Evolutionary conservation across 805 yeast genomes (phyloP), one percentile per base, ranked within the genome.

Genomic region (Metschnikowia lunata): DNA sequence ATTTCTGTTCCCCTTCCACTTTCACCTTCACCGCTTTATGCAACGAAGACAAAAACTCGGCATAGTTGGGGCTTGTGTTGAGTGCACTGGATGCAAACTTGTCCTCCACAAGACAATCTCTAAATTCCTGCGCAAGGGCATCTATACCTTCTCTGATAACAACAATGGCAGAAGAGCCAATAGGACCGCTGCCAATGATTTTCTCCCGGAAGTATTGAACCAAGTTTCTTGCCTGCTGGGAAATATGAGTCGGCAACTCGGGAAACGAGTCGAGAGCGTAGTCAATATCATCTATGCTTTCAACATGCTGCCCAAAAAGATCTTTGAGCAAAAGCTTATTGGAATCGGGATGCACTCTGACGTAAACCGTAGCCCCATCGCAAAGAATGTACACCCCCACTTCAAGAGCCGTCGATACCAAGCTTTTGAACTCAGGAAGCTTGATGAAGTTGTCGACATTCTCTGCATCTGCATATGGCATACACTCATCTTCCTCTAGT

Each of bases 341-440:
- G 0, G 86, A 85, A 35, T 79, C 76, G 14, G 78, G 78, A 61
- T 85, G 88, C 34, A 90, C 67, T 80, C 86, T 84, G 31, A 90
- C 67, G 40, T 71, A 71, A 4, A 82, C 69, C 11, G 65, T 57
- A 18, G 67, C 69, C 14, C 95, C 91, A 55, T 87, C 79, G 67
- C 85, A 89, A 15, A 85, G 63, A 37, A 93, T 59, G 62, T 85
- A 88, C 8, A 86, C 89, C 7, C 96, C 95, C 35, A 88, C 88
- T 42, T 75, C 70, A 47, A 80, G 66, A 42, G 78, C 56, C 34
- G 62, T 56, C 36, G 66, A 43, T 12, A 69, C 57, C 50, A 78
- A 78, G 30, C 74, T 76, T 29, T 68, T 63, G 53, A 66, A 75
- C 50, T 50, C 65, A 3, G 84, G 95, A 51, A 74, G 55, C n/a